A percentile compares a stretch with the other conserved stretches of the same genome.
Evolutionary conservation across 2,329 filamentous ascomycete species (phyloP).

Genomic region (Bretziella fagacearum): DNA sequence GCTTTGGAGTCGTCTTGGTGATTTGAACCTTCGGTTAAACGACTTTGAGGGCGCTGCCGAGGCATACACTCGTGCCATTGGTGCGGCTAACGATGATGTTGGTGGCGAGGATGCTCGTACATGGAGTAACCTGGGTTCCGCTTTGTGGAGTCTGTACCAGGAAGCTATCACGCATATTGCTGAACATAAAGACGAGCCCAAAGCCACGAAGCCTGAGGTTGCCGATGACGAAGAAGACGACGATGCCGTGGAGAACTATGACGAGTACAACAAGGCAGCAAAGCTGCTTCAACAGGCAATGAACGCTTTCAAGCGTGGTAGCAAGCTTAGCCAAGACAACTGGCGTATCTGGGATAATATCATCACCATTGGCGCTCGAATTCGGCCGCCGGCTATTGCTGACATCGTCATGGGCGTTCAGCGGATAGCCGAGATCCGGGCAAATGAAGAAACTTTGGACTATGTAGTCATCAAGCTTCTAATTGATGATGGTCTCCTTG

Average conservation of each 20-base stretch:
- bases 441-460: slow-evolving; percentile 67
- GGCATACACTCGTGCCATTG: slow-evolving; percentile 68
- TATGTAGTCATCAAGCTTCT: slow-evolving; percentile 52
- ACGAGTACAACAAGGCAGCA: slow-evolving; percentile 32
- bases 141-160: slow-evolving; percentile 53
- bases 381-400: slow-evolving; percentile 54
- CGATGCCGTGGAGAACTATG: slow-evolving; percentile 15
- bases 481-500: slow-evolving; percentile 49
- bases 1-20: slow-evolving; percentile 81
- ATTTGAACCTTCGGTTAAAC: slow-evolving; percentile 63
- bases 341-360: slow-evolving; percentile 96
- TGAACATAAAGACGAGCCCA: slow-evolving; percentile 19
- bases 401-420: slow-evolving; percentile 63
- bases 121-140: slow-evolving; percentile 86
- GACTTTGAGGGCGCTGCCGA: slow-evolving; percentile 65
- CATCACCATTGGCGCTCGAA: slow-evolving; percentile 65
- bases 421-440: slow-evolving; percentile 58
- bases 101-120: slow-evolving; percentile 82
- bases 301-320: slow-evolving; percentile 71
- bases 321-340: slow-evolving; percentile 66
- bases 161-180: slow-evolving; percentile 28
- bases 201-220: neutral
- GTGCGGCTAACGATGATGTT: slow-evolving; percentile 37
- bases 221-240: slow-evolving; percentile 14
- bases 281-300: slow-evolving; percentile 58